Evolutionary conservation across 2,329 filamentous ascomycete species (phyloP), one percentile per base, ranked within the genome.

Genomic region (Diplocarpon mali): DNA sequence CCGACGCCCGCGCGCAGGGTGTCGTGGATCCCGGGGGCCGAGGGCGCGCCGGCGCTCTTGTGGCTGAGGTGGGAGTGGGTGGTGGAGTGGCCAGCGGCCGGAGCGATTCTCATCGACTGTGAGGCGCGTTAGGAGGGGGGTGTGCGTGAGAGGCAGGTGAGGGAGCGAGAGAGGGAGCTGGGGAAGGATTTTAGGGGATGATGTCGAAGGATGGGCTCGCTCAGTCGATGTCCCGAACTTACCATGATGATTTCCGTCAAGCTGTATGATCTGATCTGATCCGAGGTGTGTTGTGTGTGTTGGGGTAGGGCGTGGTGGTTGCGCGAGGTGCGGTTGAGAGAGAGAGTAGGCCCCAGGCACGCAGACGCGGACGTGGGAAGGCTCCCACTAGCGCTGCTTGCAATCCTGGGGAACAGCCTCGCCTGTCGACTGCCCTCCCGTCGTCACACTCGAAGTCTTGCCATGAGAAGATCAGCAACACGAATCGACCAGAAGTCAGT

Each of bases 1-100:
- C 79, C 78, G 54, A 94, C 75, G 67, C 89, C 88, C 52, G 81
- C 72, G 61, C 92, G 89, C 57, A 98, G 83, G 14, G 85, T 89
- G 71, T 96, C 92, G 73, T 93, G 89, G 53, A 96, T 73, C 56
- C 90, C 90, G 0, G 89, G 89, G 13, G 88, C 90, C 1, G 90
- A 95, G 56, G 92, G 92, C 3, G 92, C 92, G 45, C 76, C 78
- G 57, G 75, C 73, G 53, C 73, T 75, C 62, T 73, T 65, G 46
- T 72, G 58, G 57, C 57, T 59, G 56, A 72, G 68, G 69, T 84
- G 82, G 59, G 71, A 73, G 68, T 77, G 81, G 62, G 76, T 73
- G 56, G 72, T 76, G 58, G 78, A 67, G 71, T 90, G 77, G 55
- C 70, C 62, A 58, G 79, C 66, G 49, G 78, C 64, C 62, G 92